Percentiles rank a stretch among this genome's conserved stretches.
phyloP scores from a whole-genome alignment of 2,329 filamentous ascomycete genomes.

The Neofusicoccum cordaticola region DNA sequence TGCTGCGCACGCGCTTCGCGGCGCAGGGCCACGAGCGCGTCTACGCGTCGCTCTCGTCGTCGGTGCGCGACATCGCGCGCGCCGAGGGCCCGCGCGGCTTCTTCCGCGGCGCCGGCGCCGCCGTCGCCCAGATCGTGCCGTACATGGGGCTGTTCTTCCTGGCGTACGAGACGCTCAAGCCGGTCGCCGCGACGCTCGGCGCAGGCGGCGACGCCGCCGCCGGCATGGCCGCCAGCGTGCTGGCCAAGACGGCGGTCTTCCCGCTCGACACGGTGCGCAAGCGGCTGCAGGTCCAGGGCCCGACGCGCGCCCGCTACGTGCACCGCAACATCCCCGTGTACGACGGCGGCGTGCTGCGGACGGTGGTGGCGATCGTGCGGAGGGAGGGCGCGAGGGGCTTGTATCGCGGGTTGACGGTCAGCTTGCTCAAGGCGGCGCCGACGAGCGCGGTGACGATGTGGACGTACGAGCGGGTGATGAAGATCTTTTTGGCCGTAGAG shows the following conservation, averaged over 20 bases:
- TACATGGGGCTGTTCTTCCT: conserved; percentile 98
- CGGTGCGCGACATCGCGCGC: conserved; percentile 68
- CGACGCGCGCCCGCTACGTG: conserved; percentile 73
- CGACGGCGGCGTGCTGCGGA: conserved; percentile 59
- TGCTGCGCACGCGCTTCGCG: conserved; percentile 92
- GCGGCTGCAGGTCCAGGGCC: conserved; percentile 91
- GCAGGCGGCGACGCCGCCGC: conserved; percentile 81
- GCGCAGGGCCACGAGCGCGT: conserved; percentile 80
- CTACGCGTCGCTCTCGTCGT: conserved; percentile 69
- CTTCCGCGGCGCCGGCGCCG: conserved; percentile 82
- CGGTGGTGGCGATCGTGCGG: conserved; percentile 65
- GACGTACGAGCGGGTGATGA: conserved; percentile 80
- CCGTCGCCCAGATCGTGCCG: conserved; percentile 82
- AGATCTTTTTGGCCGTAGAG: conserved; percentile 8
- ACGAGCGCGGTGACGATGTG: conserved; percentile 89
- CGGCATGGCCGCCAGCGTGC: conserved; percentile 72
- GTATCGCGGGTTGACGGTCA: conserved; percentile 85
- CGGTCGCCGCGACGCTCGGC: conserved; percentile 49
- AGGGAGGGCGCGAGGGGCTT: conserved; percentile 75
- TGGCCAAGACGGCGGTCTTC: conserved; percentile 87
- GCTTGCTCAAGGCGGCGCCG: conserved; percentile 90
- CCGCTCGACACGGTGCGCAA: conserved; percentile 91
- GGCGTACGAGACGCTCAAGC: conserved; percentile 72
- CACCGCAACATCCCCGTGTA: conserved; percentile 89
- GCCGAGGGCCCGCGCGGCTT: conserved; percentile 78